Base-by-base conservation (phyloP, 2,329 filamentous ascomycete species). In the Tolypocladium sp. region DNA sequence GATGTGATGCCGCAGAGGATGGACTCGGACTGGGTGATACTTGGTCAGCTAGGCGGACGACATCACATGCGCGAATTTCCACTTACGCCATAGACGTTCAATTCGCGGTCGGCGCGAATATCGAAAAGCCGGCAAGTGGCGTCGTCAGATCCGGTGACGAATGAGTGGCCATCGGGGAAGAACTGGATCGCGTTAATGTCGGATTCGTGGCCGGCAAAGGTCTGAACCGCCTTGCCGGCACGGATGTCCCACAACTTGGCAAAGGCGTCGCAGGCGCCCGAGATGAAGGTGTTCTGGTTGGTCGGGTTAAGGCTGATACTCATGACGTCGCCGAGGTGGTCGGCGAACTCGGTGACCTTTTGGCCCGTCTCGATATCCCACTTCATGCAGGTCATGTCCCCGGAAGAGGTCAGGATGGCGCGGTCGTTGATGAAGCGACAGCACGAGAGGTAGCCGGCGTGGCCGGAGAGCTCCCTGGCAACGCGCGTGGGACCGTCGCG, bases 131-230 rank as follows among this genome's bases (percentile, higher is more conserved):
- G 88, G 82, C 94, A 99, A 44, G 93, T 96, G 58, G 94, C 94
- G 73, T 99, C 94, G 69, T 99, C 94, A 52, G 94, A 97, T 60
- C 94, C 94, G 58, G 94, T 97, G 65, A 96, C 94, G 71, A 99
- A 97, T 33, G 94, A 96, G 75, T 97, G 96, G 62, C 94, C 94
- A 71, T 97, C 95, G 58, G 94, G 94, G 86, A 97, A 97, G 81
- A 97, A 99, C 74, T 97, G 94, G 65, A 99, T 97, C 68, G 94
- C 94, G 75, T 99, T 99, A 81, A 99, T 99, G 71, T 99, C 94
- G 52, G 92, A 97, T 77, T 97, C 94, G 77, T 97, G 94, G 35
- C 94, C 94, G 57, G 94, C 92, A 75, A 99, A 99, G 2, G 94
- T 99, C 81, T 99, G 94, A 57, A 96, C 92, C 65, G 94, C 95